phyloP scores from a whole-genome alignment of 768 basidiomycete genomes.

The Agrocybe pediades region DNA sequence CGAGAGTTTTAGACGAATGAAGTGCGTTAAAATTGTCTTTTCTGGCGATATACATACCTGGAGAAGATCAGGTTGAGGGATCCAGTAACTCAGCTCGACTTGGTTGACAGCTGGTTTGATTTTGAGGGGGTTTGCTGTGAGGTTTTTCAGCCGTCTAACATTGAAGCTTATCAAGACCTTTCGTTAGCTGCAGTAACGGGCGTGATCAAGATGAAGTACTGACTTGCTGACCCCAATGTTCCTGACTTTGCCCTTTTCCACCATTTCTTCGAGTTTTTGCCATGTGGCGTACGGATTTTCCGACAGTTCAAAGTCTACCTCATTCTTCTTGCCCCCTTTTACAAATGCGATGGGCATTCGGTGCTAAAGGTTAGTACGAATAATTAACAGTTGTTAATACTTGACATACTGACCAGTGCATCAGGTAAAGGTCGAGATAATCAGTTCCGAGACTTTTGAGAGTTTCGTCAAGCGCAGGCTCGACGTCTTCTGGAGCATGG shows the following conservation, averaged over 20 bases:
- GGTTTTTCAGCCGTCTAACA: conserved; percentile 51
- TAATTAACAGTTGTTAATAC: background rate
- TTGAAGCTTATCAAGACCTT: conserved; percentile 30
- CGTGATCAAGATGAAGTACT: background rate
- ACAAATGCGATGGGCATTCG: conserved; percentile 69
- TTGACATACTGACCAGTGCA: conserved; percentile 61
- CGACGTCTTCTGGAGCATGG: conserved; percentile 75
- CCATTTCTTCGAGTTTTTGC: conserved; percentile 78
- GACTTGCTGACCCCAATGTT: conserved; percentile 88
- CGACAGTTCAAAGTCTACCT: conserved; percentile 58
- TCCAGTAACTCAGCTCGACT: conserved; percentile 76
- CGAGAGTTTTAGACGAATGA: background rate
- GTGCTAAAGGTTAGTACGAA: background rate
- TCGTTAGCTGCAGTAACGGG: background rate
- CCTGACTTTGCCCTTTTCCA: conserved; percentile 72
- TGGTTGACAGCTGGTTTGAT: conserved; percentile 74
- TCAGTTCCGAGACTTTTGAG: conserved; percentile 60
- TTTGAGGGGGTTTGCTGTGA: conserved; percentile 62
- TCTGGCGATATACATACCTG: conserved; percentile 31
- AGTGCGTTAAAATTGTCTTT: background rate
- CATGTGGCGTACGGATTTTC: conserved; percentile 77
- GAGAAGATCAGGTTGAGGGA: conserved; percentile 77
- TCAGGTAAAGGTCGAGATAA: conserved; percentile 81
- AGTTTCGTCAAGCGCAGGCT: conserved; percentile 66
- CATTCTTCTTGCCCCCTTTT: conserved; percentile 42